A percentile compares a stretch with the other conserved stretches of the same genome.
Evolutionary conservation across 1,139 yeast genomes (phyloP).

Genomic region (Yamadazyma blattariae): DNA sequence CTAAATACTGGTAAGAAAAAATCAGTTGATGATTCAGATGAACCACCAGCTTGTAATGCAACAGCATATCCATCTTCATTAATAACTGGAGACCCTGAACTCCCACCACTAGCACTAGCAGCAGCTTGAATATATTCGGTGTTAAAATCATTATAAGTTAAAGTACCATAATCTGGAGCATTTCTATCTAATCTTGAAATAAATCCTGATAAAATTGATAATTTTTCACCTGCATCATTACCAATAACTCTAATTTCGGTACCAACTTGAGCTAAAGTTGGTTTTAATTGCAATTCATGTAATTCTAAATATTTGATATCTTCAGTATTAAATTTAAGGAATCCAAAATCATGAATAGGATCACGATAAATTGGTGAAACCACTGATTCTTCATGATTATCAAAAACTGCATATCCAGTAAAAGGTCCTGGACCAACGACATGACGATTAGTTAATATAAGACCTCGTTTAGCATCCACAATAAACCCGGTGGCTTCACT

Average conservation of each 20-base stretch:
- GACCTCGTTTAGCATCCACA: constrained; percentile 80
- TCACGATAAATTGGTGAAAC: constrained; percentile 81
- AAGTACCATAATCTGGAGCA: constrained; percentile 89
- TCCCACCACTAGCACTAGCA: constrained; percentile 93
- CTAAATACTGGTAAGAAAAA: constrained; percentile 85
- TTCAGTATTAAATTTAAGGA: constrained; percentile 70
- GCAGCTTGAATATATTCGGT: constrained; percentile 97
- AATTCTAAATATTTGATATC: constrained; percentile 73
- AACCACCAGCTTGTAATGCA: constrained; percentile 94
- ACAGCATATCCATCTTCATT: constrained; percentile 84
- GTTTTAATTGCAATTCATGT: constrained; percentile 63
- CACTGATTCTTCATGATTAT: constrained; percentile 91
- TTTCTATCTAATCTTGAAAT: constrained; percentile 89
- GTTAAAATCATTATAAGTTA: constrained; percentile 91
- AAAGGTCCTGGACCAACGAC: constrained; percentile 96
- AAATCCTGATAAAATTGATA: constrained; percentile 85
- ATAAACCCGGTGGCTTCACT: constrained; percentile 95
- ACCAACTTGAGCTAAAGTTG: constrained; percentile 84
- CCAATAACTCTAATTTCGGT: constrained; percentile 93
- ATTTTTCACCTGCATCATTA: constrained; percentile 94
- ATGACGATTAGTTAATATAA: constrained; percentile 87
- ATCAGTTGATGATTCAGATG: constrained; percentile 88
- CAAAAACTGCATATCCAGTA: constrained; percentile 86
- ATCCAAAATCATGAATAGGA: constrained; percentile 86
- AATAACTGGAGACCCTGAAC: constrained; percentile 94